Conservation (phyloP, 345 rosid genomes). For the Melastoma malabathricum region DNA sequence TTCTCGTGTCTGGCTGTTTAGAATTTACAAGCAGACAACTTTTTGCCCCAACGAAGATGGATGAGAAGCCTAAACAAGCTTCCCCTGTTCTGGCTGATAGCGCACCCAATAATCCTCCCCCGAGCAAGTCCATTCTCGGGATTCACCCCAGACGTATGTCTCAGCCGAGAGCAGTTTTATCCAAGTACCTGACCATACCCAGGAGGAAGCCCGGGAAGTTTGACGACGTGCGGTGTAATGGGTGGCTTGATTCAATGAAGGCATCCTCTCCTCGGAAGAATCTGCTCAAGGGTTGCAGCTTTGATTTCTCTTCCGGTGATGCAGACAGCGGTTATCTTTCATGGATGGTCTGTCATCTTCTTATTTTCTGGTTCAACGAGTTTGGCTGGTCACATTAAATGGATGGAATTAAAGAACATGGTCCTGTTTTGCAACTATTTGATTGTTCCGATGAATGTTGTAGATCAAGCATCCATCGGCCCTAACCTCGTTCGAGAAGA, state of each 20-base stretch:
- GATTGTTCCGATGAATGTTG: conserved; percentile 5
- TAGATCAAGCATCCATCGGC: conserved; percentile 90
- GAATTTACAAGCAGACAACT: conserved; percentile 3
- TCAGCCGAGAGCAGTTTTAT: neutral
- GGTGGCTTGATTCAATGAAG: conserved; percentile 89
- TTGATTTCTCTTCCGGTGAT: conserved; percentile 45
- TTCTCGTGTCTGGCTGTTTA: conserved; percentile 5
- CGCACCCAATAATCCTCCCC: conserved; percentile 11
- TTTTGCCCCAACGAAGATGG: conserved; percentile 22
- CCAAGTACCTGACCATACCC: conserved; percentile 25
- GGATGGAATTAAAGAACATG: neutral
- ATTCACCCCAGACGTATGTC: conserved; percentile 35
- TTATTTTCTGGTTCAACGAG: neutral
- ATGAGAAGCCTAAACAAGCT: conserved; percentile 38
- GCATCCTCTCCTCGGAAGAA: conserved; percentile 86
- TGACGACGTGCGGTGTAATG: conserved; percentile 71
- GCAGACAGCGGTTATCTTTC: conserved; percentile 38
- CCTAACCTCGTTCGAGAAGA: conserved; percentile 45
- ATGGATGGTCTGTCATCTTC: conserved; percentile 47
- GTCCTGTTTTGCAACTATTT: conserved; percentile 2
- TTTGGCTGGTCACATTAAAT: no score
- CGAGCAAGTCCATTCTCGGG: conserved; percentile 49
- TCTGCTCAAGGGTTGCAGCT: conserved; percentile 33
- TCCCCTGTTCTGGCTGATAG: conserved; percentile 60
- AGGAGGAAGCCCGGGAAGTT: conserved; percentile 50